phyloP scores from a whole-genome alignment of 1,284 basidiomycete species.

The Pulchroboletus neoregius region DNA sequence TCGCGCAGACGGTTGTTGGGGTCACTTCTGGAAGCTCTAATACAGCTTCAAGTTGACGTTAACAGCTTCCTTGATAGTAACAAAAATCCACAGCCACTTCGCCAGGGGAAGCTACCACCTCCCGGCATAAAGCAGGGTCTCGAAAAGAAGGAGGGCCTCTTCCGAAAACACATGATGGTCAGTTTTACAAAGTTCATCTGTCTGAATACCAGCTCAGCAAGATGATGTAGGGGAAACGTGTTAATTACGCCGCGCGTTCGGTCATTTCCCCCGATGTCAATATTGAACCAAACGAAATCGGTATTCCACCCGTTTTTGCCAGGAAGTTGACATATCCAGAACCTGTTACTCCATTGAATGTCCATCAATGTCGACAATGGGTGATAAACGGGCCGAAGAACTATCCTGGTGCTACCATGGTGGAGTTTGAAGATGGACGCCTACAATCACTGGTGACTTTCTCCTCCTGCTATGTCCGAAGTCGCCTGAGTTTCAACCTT shows the following conservation, averaged over 20 bases:
- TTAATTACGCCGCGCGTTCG: slow-evolving; percentile 98
- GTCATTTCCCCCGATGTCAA: slow-evolving; percentile 99
- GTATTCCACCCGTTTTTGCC: slow-evolving; percentile 97
- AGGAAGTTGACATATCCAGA: slow-evolving; percentile 97
- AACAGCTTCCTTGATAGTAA: slow-evolving; percentile 98
- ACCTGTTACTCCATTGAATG: slow-evolving; percentile 91
- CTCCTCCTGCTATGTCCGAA: not conserved
- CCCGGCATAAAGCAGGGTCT: slow-evolving; percentile 94
- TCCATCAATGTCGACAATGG: slow-evolving; percentile 84
- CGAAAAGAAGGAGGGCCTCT: slow-evolving; percentile 99
- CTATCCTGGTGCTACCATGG: slow-evolving; percentile 92
- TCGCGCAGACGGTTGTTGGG: slow-evolving; percentile 62
- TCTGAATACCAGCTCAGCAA: slow-evolving; percentile 7
- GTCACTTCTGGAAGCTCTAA: slow-evolving; percentile 74
- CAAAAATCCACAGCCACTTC: slow-evolving; percentile 86
- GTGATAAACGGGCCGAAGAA: slow-evolving; percentile 90
- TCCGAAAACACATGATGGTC: slow-evolving; percentile 99
- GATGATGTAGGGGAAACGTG: slow-evolving; percentile 86
- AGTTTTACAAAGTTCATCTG: slow-evolving; percentile 3
- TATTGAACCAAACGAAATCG: slow-evolving; percentile 99
- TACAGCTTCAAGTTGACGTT: slow-evolving; percentile 92
- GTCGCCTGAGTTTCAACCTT: slow-evolving; percentile 5
- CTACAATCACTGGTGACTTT: slow-evolving; percentile 71
- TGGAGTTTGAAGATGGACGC: slow-evolving; percentile 93
- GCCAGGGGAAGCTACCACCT: slow-evolving; percentile 90